phyloP scores from a whole-genome alignment of 352 stramenopile species.

The Plasmopara muralis region DNA sequence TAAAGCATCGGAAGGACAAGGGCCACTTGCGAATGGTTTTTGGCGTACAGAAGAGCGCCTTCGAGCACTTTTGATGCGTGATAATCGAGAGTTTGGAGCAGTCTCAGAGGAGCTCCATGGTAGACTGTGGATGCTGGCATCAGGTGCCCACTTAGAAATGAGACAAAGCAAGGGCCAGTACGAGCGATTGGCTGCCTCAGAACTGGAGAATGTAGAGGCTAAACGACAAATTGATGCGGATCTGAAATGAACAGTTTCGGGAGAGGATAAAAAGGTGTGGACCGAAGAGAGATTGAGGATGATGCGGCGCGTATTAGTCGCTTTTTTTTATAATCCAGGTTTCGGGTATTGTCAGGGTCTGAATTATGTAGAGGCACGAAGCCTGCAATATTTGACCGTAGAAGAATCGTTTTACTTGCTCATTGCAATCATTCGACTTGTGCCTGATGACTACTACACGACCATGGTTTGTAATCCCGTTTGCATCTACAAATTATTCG shows the following conservation, averaged over 20 bases:
- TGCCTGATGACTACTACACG: constrained; percentile 85
- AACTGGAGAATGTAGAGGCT: constrained; percentile 57
- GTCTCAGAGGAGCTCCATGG: constrained; percentile 68
- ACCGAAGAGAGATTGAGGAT: constrained; percentile 57
- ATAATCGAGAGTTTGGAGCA: constrained; percentile 43
- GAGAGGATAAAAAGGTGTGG: constrained; percentile 58
- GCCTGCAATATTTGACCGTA: constrained; percentile 61
- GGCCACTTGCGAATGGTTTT: constrained; percentile 62
- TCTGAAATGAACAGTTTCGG: constrained; percentile 61
- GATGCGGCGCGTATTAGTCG: constrained; percentile 78
- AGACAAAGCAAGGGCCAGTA: constrained; percentile 49
- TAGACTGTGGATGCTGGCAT: constrained; percentile 77
- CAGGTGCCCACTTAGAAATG: constrained; percentile 65
- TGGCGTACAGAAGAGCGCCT: constrained; percentile 80
- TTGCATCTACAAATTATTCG: not conserved
- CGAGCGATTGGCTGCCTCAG: constrained; percentile 37
- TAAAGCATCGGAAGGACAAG: constrained; percentile 39
- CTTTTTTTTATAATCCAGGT: constrained; percentile 69
- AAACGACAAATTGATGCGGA: constrained; percentile 82
- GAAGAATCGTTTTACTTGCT: constrained; percentile 83
- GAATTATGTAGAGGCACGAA: constrained; percentile 81
- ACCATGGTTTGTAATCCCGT: constrained; percentile 57
- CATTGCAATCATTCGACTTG: constrained; percentile 63
- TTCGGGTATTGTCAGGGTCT: constrained; percentile 85
- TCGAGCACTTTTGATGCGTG: constrained; percentile 52